Evolutionary conservation across 768 basidiomycete genomes (phyloP), one percentile per base, ranked within the genome.

Genomic region (Dioszegia crocea): DNA sequence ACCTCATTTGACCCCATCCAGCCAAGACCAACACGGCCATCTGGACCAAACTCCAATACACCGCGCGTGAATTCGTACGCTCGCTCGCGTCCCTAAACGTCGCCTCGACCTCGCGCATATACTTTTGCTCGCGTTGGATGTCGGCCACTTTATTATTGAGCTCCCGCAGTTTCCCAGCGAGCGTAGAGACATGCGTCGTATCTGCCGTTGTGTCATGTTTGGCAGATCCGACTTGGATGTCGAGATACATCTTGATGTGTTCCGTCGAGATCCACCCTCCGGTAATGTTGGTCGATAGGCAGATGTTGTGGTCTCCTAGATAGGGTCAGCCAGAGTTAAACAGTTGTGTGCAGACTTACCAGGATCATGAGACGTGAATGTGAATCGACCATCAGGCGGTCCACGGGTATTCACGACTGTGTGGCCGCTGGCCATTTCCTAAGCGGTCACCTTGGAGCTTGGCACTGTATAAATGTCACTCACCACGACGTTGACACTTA

Each of bases 301-400:
- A 99, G 73, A 99, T 96, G 53, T 89, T 86, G 80, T 99, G 96
- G 80, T 98, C 96, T 47, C 93, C 93, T 75, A 48, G 8, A 27
- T 5, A n/a, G n/a, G n/a, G 19, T 33, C 6, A 46, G 45, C 45
- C 36, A 39, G 24, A 12, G 12, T 31, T 21, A 26, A 16, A 10
- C 21, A 16, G 17, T n/a, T 31, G 26, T 23, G 12, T 5, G 14
- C 12, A 48, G 23, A 19, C 71, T 31, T 21, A 72, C 75, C 73
- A 27, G 93, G 83, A 60, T 93, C 91, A 75, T 96, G 91, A 4
- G 94, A 96, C 26, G 96, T 97, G 73, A 99, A 99, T 0, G 96
- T 98, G 80, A 98, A 98, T 58, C 85, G 85, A 27, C 96, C 89
- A 49, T 94, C 88, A 23, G 86, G 80, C 4, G 92, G 88, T 1